Percentiles rank a stretch among this genome's conserved stretches.
phyloP scores from a whole-genome alignment of 129 eudicot genomes.

The Lactuca saligna region DNA sequence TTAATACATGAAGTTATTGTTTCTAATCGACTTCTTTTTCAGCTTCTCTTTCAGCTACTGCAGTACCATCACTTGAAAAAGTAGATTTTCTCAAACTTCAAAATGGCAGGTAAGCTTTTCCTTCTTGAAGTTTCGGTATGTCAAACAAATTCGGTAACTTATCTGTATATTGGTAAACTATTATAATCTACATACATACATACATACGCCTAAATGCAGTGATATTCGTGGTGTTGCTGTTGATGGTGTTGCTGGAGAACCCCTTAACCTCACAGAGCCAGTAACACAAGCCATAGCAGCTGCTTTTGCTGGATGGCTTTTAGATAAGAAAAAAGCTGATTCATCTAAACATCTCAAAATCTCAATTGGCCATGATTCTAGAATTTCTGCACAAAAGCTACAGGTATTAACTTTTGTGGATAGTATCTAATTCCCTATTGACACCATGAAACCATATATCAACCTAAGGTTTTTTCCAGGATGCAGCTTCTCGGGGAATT shows the following conservation, averaged over 20 bases:
- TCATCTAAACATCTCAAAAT: constrained; percentile 55
- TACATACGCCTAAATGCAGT: constrained; percentile 48
- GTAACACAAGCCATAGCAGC: constrained; percentile 97
- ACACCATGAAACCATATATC: neutral
- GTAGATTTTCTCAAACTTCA: constrained; percentile 94
- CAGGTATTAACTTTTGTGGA: constrained; percentile 46
- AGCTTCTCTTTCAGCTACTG: constrained; percentile 71
- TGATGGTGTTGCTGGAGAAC: constrained; percentile 92
- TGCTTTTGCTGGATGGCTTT: constrained; percentile 89
- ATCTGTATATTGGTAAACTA: neutral
- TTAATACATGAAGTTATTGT: constrained; percentile 13
- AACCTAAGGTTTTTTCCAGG: constrained; percentile 58
- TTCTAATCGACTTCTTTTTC: constrained; percentile 43
- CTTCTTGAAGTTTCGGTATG: constrained; percentile 4
- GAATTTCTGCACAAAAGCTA: constrained; percentile 79
- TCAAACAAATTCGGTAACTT: neutral
- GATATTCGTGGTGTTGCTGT: constrained; percentile 99
- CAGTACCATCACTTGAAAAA: constrained; percentile 55
- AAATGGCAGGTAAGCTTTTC: constrained; percentile 76
- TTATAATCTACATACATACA: neutral
- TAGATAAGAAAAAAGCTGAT: constrained; percentile 65
- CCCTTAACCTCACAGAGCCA: constrained; percentile 80
- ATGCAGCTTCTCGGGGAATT: constrained; percentile 94
- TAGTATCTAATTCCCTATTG: neutral
- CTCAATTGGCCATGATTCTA: constrained; percentile 91